phyloP scores from a whole-genome alignment of 139 green algal genomes.

The Asterochloris erici region DNA sequence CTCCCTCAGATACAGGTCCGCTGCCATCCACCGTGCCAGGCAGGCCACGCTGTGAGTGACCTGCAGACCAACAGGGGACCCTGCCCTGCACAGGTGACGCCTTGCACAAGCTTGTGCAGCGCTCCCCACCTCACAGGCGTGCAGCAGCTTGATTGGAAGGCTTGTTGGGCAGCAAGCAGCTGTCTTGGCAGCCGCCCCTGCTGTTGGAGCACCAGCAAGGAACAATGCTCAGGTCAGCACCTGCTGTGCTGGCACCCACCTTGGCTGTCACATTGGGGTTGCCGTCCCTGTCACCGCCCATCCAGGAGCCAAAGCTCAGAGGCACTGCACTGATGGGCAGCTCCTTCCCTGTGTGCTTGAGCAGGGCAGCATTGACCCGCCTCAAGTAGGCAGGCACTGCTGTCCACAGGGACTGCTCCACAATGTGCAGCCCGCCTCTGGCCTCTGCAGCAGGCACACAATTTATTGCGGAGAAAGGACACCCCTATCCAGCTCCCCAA shows the following conservation, averaged over 20 bases:
- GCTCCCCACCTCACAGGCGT: neutral
- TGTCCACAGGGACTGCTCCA: slow-evolving; percentile 90
- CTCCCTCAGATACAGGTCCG: slow-evolving; percentile 90
- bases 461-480: neutral
- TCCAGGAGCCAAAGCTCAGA: slow-evolving; percentile 87
- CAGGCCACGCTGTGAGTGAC: slow-evolving; percentile 71
- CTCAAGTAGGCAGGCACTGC: slow-evolving; percentile 82
- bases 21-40: slow-evolving; percentile 83
- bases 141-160: neutral
- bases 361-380: slow-evolving; percentile 70
- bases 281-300: slow-evolving; percentile 93
- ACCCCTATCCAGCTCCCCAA: too few relatives aligned
- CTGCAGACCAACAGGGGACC: slow-evolving; percentile 14
- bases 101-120: neutral
- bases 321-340: slow-evolving; percentile 74
- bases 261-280: slow-evolving; percentile 91
- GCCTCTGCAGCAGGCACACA: slow-evolving; percentile 66
- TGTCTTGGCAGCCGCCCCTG: neutral
- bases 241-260: neutral
- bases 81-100: neutral
- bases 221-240: too few relatives aligned
- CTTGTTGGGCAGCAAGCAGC: neutral
- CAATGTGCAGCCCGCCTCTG: slow-evolving; percentile 85
- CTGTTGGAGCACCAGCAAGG: too few relatives aligned
- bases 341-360: slow-evolving; percentile 75